Percentiles rank a stretch among this genome's conserved stretches.
Evolutionary conservation across 2,329 filamentous ascomycete genomes (phyloP).

Genomic region (Alternaria hordeiaustralica): DNA sequence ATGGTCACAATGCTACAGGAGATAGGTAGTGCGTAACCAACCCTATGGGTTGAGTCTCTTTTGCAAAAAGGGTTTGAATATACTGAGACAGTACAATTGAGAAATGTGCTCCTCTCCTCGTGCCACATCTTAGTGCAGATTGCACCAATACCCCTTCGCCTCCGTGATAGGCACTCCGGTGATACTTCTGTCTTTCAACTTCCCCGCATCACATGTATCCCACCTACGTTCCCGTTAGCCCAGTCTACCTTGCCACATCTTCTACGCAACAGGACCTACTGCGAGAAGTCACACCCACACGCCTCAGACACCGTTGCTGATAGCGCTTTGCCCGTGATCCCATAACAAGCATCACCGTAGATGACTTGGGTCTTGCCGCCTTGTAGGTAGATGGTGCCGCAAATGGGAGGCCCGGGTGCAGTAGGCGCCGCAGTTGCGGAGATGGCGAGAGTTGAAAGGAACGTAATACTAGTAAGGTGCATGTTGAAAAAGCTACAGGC

Average conservation of each 20-base stretch:
- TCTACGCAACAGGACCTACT: not conserved
- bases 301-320: not conserved
- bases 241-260: not conserved
- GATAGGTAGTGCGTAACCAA: no score
- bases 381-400: not conserved
- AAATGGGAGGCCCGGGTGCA: not conserved
- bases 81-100: not conserved
- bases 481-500: not conserved
- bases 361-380: not conserved
- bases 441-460: not conserved
- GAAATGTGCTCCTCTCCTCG: no score
- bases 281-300: not conserved
- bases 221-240: not conserved
- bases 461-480: not conserved
- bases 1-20: no score
- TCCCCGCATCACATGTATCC: not conserved
- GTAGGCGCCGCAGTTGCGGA: not conserved
- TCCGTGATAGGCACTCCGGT: not conserved
- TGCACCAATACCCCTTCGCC: not conserved
- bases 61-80: not conserved
- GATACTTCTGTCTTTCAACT: not conserved
- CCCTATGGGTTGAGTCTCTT: not conserved
- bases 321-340: not conserved
- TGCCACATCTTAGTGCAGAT: not conserved
- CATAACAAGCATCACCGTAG: not conserved